Base-by-base conservation (phyloP, 2,329 filamentous ascomycete genomes). In the Colletotrichum ledebouriae region DNA sequence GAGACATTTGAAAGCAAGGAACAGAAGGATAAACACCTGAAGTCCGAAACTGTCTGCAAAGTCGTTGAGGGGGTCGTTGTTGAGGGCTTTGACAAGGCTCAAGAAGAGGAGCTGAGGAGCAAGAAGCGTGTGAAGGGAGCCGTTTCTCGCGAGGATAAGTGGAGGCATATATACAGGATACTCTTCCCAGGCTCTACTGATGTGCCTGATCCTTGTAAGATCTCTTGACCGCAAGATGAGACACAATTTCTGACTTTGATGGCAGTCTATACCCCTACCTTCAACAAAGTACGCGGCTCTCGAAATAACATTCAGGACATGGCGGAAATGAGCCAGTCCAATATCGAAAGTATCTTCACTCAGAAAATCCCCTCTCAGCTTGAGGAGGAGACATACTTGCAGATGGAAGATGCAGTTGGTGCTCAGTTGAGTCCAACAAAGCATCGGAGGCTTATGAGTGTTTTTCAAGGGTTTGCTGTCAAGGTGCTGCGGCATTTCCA, bases 171-270 rank as follows among this genome's bases (percentile, higher is more conserved):
- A 4, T 57, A 37, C 52, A n/a, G 20, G 15, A 57, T 57, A 4
- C 42, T 63, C 6, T 63, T 63, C 7, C 50, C 60, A 7, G 10
- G 33, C 2, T n/a, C 20, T 5, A 15, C 2, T 4, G 50, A 57
- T 5, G 22, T 57, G 2, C 60, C 60, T 2, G 52, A 49, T 47
- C 50, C 33, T 5, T 57, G 60, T 63, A 15, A 63, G 60, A 20
- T 10, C 33, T 52, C 0, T 4, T 12, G 15, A 12, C 13, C 29
- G 1, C 1, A 52, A 3, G 25, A 25, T 6, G 25, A 25, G 25
- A 25, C 3, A 6, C 25, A 0, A 6, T 52, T 7, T 6, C 49
- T 52, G 29, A 52, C 25, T 5, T 7, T 29, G 2, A 3, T 1
- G 11, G 10, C 29, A 52, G 49, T 52, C 11, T 52, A 52, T 13